Evolutionary conservation across 2,329 filamentous ascomycete genomes (phyloP), one percentile per base, ranked within the genome.

Genomic region (Neonectria neomacrospora): DNA sequence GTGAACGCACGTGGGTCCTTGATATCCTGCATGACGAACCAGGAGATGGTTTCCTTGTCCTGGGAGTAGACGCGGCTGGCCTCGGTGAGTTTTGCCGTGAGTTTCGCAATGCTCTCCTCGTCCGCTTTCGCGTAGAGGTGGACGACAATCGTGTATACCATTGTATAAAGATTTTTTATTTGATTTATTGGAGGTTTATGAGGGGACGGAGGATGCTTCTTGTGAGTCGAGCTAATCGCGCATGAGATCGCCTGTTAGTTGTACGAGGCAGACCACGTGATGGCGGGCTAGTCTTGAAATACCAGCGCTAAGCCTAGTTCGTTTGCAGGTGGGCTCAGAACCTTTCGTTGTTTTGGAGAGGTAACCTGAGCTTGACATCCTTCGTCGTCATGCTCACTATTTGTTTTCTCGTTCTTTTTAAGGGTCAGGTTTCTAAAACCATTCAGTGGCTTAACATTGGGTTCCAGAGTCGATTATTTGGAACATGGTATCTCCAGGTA

Each of bases 1-100:
- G 88, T 91, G 78, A 93, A 93, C 53, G 89, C 87, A 61, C 89
- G 83, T 47, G 84, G 83, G 76, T 93, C 90, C 71, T 86, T 82
- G 61, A 88, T 84, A 71, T 89, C 88, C 80, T 93, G 91, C 91
- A 93, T 93, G 66, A 93, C 90, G 77, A 91, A 88, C 91, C 91
- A 93, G 48, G 82, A 85, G 61, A 90, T 73, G 0, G 86, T 92
- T 81, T 93, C 91, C 74, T 86, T 87, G 80, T 93, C 91, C 67
- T 91, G 83, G 67, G 85, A 87, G 80, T 93, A 93, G 66, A 93
- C 84, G 66, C 87, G 85, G 63, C 88, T 89, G n/a, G 91, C 91
- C 76, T 93, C 91, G 74, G 90, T 85, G 61, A 93, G 87, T 81
- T 93, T 93, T 61, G 87, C 87, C 72, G 88, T 86, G 62, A 93